Conservation (phyloP, 1,139 yeast genomes). For the Arxiozyma telluris region DNA sequence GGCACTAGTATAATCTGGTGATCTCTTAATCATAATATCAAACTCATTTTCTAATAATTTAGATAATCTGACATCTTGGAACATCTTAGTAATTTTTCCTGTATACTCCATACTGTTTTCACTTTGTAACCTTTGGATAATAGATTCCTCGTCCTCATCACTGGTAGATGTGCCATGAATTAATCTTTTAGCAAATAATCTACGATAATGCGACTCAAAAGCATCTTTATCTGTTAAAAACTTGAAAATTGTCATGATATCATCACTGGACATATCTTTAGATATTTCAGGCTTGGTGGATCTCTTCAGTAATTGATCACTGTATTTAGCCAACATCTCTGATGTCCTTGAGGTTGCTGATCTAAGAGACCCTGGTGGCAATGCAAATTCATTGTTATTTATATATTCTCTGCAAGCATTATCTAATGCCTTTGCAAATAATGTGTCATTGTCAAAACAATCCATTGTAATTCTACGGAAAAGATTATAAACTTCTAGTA, state of each 20-base stretch:
- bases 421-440: slow-evolving; percentile 81
- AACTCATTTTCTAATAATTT: slow-evolving; percentile 66
- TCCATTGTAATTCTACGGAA: slow-evolving; percentile 45
- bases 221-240: slow-evolving; percentile 92
- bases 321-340: slow-evolving; percentile 80
- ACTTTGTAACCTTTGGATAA: slow-evolving; percentile 79
- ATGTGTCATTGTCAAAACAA: slow-evolving; percentile 73
- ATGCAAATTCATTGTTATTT: slow-evolving; percentile 74
- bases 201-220: slow-evolving; percentile 86
- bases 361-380: slow-evolving; percentile 44
- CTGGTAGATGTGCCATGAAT: slow-evolving; percentile 79
- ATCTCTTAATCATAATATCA: slow-evolving; percentile 40
- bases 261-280: slow-evolving; percentile 65
- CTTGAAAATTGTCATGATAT: slow-evolving; percentile 78
- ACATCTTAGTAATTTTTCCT: slow-evolving; percentile 90
- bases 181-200: slow-evolving; percentile 79
- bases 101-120: slow-evolving; percentile 92
- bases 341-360: slow-evolving; percentile 65
- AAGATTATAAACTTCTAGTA: slow-evolving; percentile 52
- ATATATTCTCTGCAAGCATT: slow-evolving; percentile 81
- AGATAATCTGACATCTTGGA: slow-evolving; percentile 85
- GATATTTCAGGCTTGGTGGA: slow-evolving; percentile 57
- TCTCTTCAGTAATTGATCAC: slow-evolving; percentile 74
- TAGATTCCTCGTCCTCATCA: slow-evolving; percentile 74
- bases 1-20: slow-evolving; percentile 29